Evolutionary conservation across 257 asterid species (phyloP).

Genomic region (Nicotiana otophora): DNA sequence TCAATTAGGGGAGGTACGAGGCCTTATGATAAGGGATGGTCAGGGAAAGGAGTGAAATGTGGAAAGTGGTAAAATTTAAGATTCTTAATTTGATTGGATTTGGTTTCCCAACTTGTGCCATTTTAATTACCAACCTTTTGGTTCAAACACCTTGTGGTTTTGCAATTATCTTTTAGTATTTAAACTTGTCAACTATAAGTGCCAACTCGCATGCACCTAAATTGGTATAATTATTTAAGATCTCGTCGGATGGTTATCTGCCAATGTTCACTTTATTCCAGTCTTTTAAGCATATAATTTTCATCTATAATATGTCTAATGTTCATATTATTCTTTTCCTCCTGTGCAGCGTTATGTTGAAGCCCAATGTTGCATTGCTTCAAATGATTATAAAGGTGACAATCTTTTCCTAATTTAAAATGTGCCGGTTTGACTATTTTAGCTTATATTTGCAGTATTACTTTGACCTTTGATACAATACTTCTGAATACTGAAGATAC

Average conservation of each 20-base stretch:
- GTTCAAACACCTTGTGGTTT: neutral
- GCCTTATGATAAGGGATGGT: neutral
- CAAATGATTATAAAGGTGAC: conserved; percentile 95
- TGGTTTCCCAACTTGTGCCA: neutral
- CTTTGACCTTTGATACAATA: neutral
- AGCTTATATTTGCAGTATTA: neutral
- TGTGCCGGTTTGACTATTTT: neutral
- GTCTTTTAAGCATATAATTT: neutral
- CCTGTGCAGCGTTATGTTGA: conserved; percentile 79
- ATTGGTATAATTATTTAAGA: neutral
- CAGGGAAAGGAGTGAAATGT: neutral
- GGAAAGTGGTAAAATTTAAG: neutral
- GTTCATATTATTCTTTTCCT: neutral
- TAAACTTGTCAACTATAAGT: neutral
- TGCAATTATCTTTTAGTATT: neutral
- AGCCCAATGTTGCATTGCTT: conserved; percentile 90
- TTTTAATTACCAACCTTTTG: neutral
- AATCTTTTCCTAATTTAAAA: conserved; percentile 13
- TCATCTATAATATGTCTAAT: neutral
- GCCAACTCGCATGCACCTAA: neutral
- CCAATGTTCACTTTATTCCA: neutral
- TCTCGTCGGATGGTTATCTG: neutral
- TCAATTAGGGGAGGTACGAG: neutral
- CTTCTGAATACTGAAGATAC: neutral
- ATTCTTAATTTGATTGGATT: neutral